A percentile compares a stretch with the other conserved stretches of the same genome.
Evolutionary conservation across 176 grass and related monocot species (phyloP).

Genomic region (Tillandsia fasciculata): DNA sequence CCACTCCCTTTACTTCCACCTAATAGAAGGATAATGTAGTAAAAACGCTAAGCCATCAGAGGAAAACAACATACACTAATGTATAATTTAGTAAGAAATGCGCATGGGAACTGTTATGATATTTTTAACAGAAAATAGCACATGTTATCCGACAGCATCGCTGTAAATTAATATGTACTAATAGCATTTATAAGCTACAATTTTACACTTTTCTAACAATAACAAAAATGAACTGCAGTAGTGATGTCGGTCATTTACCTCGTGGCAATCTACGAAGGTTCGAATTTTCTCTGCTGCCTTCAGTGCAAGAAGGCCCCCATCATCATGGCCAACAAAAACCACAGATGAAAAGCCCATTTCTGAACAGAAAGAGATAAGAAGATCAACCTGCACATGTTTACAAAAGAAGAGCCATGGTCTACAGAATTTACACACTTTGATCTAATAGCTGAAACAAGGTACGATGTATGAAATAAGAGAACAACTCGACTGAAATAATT

Average conservation of each 20-base stretch:
- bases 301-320: constrained; percentile 80
- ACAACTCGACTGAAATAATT: background rate
- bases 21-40: constrained; percentile 18
- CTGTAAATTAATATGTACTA: background rate
- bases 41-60: constrained; percentile 1
- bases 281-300: constrained; percentile 63
- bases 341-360: constrained; percentile 75
- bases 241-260: constrained; percentile 24
- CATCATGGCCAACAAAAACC: constrained; percentile 94
- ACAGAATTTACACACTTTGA: background rate
- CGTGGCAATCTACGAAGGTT: constrained; percentile 29
- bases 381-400: constrained; percentile 67
- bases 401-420: background rate
- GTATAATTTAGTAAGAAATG: no score
- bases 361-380: constrained; percentile 78
- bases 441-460: background rate
- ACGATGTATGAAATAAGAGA: background rate
- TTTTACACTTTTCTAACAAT: background rate
- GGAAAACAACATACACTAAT: background rate
- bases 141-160: background rate
- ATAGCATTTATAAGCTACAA: background rate
- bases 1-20: constrained; percentile 92
- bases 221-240: background rate
- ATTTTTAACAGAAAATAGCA: background rate
- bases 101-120: no score